Evolutionary conservation across 495 filamentous ascomycete genomes (phyloP), one percentile per base, ranked within the genome.

Genomic region (Elasticomyces elasticus): DNA sequence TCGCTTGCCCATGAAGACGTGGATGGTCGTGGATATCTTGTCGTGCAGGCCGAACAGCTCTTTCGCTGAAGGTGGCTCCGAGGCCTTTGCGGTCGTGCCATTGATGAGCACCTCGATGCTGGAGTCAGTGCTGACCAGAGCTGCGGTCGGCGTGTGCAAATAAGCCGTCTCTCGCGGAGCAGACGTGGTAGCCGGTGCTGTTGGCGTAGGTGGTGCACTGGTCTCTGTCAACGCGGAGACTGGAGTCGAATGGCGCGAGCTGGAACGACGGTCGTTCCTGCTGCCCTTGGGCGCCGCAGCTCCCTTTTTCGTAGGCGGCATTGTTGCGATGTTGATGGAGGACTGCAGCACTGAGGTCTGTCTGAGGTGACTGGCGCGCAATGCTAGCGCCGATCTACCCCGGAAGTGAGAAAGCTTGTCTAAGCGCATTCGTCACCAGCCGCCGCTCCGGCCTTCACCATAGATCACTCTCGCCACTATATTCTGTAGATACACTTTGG

Each of bases 201-300:
- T 26, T 35, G 51, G 23, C 13, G 42, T 30, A 22, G 58, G 58
- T 10, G n/a, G 54, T 61, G 23, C 33, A 53, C 15, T 52, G 58
- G 12, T 61, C 24, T 51, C 54, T 5, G 41, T 57, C 5, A 56
- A 35, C 17, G 53, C 35, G 46, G 58, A 60, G 49, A 60, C 54
- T 6, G 58, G 58, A n/a, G 58, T 56, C 47, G 17, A 26, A 22
- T 60, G 58, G 30, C 58, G 58, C 5, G 58, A 60, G 28, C 35
- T 41, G 31, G 58, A 56, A 48, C 54, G 58, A 33, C 58, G 58
- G 23, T 60, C 58, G 24, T 47, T 33, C 15, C 17, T 24, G 19
- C 25, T 24, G 17, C 28, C 20, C 26, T 51, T 61, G 22, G 58
- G 6, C 20, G 48, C 48, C 2, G 44, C 44, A 30, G 40, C 22